A percentile compares a stretch with the other conserved stretches of the same genome.
Conservation (phyloP, 352 stramenopile species). For the Phytopythium chamaehyphon region DNA sequence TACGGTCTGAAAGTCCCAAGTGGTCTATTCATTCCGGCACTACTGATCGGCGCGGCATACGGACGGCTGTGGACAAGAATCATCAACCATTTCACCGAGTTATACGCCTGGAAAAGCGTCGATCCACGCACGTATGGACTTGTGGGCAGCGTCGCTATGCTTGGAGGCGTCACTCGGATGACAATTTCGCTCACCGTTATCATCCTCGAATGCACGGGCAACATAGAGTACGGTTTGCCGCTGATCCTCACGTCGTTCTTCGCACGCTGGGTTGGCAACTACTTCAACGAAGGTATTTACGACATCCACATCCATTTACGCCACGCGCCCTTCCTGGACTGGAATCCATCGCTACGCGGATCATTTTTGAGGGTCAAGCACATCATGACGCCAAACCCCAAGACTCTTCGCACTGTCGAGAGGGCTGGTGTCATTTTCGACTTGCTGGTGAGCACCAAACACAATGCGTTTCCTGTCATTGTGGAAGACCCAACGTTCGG, state of each 20-base stretch:
- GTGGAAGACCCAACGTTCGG: slow-evolving; percentile 81
- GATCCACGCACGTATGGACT: slow-evolving; percentile 93
- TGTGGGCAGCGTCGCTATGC: slow-evolving; percentile 93
- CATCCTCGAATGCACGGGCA: slow-evolving; percentile 96
- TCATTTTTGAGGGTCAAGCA: slow-evolving; percentile 83
- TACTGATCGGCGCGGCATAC: slow-evolving; percentile 95
- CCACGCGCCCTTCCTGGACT: slow-evolving; percentile 75
- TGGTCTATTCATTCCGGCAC: slow-evolving; percentile 95
- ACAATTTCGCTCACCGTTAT: slow-evolving; percentile 99
- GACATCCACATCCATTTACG: slow-evolving; percentile 98
- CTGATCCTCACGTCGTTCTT: slow-evolving; percentile 98
- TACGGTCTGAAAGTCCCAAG: slow-evolving; percentile 96
- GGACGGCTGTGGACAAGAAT: slow-evolving; percentile 86
- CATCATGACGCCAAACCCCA: slow-evolving; percentile 94
- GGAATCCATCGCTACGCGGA: slow-evolving; percentile 60
- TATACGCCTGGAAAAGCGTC: slow-evolving; percentile 55
- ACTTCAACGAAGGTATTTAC: slow-evolving; percentile 99
- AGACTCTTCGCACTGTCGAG: slow-evolving; percentile 93
- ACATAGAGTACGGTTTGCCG: slow-evolving; percentile 97
- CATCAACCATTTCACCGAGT: slow-evolving; percentile 72
- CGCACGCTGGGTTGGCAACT: slow-evolving; percentile 95
- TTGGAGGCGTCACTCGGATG: slow-evolving; percentile 97
- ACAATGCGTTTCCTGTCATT: slow-evolving; percentile 88
- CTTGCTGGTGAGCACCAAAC: slow-evolving; percentile 73
- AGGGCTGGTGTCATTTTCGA: slow-evolving; percentile 93